Evolutionary conservation across 805 yeast genomes (phyloP), one percentile per base, ranked within the genome.

Genomic region (Myxozyma kluyveri): DNA sequence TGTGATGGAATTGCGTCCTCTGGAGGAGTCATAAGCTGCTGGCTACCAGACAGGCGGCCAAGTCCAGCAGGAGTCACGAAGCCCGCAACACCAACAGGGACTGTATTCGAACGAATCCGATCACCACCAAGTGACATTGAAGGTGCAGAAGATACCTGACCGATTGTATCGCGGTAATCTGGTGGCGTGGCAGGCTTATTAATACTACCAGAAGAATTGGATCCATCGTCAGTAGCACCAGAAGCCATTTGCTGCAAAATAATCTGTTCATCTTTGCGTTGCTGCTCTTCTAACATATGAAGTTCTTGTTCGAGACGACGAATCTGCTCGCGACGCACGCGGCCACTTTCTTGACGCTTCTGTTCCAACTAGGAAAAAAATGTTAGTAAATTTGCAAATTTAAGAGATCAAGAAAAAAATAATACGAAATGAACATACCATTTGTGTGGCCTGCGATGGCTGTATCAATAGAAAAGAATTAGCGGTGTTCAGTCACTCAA

Each of bases 171-270:
- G 23, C 61, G 61, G 43, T 43, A 57, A 45, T 61, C 63, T 3
- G 64, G 64, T 23, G 64, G 64, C 10, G 64, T 61, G 31, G 51
- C 52, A 12, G 64, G 64, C 49, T 61, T 63, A 19, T 51, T 39
- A 32, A 58, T 50, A 4, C 52, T 49, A 26, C 55, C 46, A 18
- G 60, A 42, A 23, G 59, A 46, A 42, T 54, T 56, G n/a, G 58
- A 54, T 17, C 40, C 49, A 27, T 58, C 57, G 24, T 54, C 62
- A 2, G 41, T 42, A 7, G 42, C 45, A n/a, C 35, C 35, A 31
- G 38, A 48, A 36, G 48, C 48, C 36, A 63, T 57, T 53, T 60
- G 55, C 38, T 61, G 64, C 29, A 50, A 45, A 31, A 57, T 48
- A 53, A 61, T 50, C 41, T 57, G 60, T 52, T 61, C 64, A 45